Percentiles rank a stretch among this genome's conserved stretches.
Evolutionary conservation across 2,329 filamentous ascomycete species (phyloP).

Genomic region (Monosporascus cannonballus): DNA sequence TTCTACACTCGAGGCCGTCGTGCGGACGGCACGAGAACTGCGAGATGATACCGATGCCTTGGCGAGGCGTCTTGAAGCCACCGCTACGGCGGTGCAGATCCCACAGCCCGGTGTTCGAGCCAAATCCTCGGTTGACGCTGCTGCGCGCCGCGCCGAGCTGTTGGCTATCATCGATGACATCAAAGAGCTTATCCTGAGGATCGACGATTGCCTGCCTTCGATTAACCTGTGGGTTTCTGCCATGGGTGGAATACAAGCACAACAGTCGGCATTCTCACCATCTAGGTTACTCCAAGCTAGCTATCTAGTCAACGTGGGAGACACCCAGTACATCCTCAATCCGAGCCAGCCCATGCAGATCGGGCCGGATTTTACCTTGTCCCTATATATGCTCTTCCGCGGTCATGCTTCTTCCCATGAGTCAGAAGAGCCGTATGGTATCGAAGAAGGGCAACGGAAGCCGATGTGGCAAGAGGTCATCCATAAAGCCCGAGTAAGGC

Average conservation of each 20-base stretch:
- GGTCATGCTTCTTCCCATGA: slow-evolving; percentile 59
- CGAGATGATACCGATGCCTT: slow-evolving; percentile 78
- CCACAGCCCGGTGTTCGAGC: slow-evolving; percentile 33
- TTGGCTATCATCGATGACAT: slow-evolving; percentile 68
- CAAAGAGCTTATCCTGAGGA: slow-evolving; percentile 64
- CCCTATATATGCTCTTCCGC: slow-evolving; percentile 90
- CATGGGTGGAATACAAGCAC: slow-evolving; percentile 77
- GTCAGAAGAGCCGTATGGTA: slow-evolving; percentile 36
- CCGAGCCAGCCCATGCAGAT: slow-evolving; percentile 67
- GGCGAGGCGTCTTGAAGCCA: slow-evolving; percentile 66
- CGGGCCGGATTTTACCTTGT: slow-evolving; percentile 78
- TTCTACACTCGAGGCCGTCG: slow-evolving; percentile 69
- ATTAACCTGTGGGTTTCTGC: slow-evolving; percentile 93
- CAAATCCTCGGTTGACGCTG: slow-evolving; percentile 41
- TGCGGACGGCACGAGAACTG: slow-evolving; percentile 74
- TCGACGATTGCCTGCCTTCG: slow-evolving; percentile 86
- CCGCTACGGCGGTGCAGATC: slow-evolving; percentile 42
- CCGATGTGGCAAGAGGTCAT: slow-evolving; percentile 94
- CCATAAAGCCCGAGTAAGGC: slow-evolving; percentile 81
- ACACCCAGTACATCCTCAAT: slow-evolving; percentile 70
- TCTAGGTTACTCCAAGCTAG: slow-evolving; percentile 89
- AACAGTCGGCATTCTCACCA: slow-evolving; percentile 80
- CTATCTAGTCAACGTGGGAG: slow-evolving; percentile 80
- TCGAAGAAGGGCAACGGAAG: slow-evolving; percentile 51
- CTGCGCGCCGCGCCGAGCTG: slow-evolving; percentile 58